Evolutionary conservation across 2,329 filamentous ascomycete genomes (phyloP), one percentile per base, ranked within the genome.

Genomic region (Fusarium sororula): DNA sequence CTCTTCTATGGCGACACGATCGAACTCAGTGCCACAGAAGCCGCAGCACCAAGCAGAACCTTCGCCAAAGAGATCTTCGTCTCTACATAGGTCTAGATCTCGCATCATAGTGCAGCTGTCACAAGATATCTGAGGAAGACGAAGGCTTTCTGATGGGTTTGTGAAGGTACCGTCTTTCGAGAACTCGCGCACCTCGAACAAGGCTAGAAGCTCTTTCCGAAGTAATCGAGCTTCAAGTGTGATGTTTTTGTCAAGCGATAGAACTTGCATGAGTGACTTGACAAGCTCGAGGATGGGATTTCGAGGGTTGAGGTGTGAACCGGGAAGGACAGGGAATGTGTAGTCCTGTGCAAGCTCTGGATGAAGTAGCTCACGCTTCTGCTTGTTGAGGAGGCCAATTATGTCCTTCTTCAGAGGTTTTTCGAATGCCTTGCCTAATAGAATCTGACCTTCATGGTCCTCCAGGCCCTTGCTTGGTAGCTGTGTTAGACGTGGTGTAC

Each of bases 161-260:
- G 90, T 87, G 82, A 98, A 99, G 7, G 91, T 89, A n/a, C 93
- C 96, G 63, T 96, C 94, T 60, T 92, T 89, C 81, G 92, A 93
- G 85, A 99, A 99, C 82, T 99, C 96, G 77, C 95, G 93, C 60
- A 99, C 91, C 64, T 99, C 96, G 82, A 99, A 98, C 59, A 98
- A 88, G 15, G 92, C 89, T 1, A 99, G 89, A 0, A 99, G 87
- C 68, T 98, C 96, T 77, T 97, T 97, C 60, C 97, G 91, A 2
- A 99, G 87, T 4, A 97, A 86, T 11, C 96, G 91, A 6, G 94
- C 95, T 83, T 98, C 96, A 54, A 97, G 90, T 0, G 91, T 92
- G 77, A 97, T 96, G 76, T 94, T 94, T 82, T 96, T 96, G 83
- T 98, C 96, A 2, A 99, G 89, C 39, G 91, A 93, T 10, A 99